Evolutionary conservation across 2,329 filamentous ascomycete species (phyloP), one percentile per base, ranked within the genome.

Genomic region (Tolypocladium cylindrosporum): DNA sequence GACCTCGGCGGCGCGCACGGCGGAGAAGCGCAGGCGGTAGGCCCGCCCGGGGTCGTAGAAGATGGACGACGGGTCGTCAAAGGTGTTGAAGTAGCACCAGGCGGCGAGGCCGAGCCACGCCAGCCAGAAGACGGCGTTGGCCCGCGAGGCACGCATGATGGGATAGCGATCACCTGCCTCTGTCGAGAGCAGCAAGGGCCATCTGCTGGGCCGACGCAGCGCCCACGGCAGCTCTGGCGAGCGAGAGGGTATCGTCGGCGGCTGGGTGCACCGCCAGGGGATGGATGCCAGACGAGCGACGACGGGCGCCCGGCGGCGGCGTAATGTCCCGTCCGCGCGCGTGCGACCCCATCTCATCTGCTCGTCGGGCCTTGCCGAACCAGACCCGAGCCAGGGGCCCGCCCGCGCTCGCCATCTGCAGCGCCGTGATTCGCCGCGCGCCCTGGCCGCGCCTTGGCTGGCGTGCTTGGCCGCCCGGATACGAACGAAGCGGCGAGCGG

Each of bases 21-120:
- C 57, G 0, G 69, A 71, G 61, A 66, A 70, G 40, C 62, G 61
- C 36, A 62, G 64, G 8, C 60, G 14, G 58, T 71, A 72, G 54
- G 70, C 70, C 36, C 60, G 57, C 34, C 50, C 39, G 36, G 61
- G 60, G 59, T 68, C 61, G 63, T 67, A 72, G 61, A 72, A 72
- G 59, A 70, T 60, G 5, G 70, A 72, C 2, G 68, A 68, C 7
- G 70, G 70, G 60, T 72, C 70, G 59, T 72, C 69, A 59, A 63
- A 70, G 37, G 68, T 67, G 61, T 70, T 67, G 36, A 63, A 59
- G 57, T 63, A 68, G 62, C 67, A 67, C 60, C 66, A 68, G 13
- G 65, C 8, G 1, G 68, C 58, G 24, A 68, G 65, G 24, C 56
- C 53, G 34, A 68, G 54, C 69, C 68, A 72, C 39, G 67, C 31